Percentiles rank a stretch among this genome's conserved stretches.
These are phyloP conservation scores for Ophiostoma sp. DNA, from an alignment of 2,329 filamentous ascomycete species.

Conservation along the genomic window DNA sequence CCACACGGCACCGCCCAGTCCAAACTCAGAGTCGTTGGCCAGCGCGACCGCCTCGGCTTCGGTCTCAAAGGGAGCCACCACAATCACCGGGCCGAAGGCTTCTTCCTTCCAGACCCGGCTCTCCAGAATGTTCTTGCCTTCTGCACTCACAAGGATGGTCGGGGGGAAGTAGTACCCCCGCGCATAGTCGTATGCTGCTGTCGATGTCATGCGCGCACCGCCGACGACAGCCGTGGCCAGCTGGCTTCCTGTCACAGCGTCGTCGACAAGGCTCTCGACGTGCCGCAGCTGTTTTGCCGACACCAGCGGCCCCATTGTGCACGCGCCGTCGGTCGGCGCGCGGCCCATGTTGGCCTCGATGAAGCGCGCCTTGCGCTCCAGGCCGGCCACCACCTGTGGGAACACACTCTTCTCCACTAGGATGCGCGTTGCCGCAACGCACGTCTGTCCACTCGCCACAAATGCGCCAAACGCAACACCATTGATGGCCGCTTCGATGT, in stretches of 20 bases:
- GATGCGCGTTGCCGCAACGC: slow-evolving; percentile 67
- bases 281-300: slow-evolving; percentile 58
- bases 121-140: slow-evolving; percentile 50
- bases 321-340: slow-evolving; percentile 46
- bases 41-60: slow-evolving; percentile 65
- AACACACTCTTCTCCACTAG: slow-evolving; percentile 66
- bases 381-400: slow-evolving; percentile 56
- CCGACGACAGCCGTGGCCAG: slow-evolving; percentile 36
- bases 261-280: slow-evolving; percentile 59
- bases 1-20: slow-evolving; percentile 71
- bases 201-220: slow-evolving; percentile 44
- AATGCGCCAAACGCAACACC: slow-evolving; percentile 59
- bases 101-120: slow-evolving; percentile 74
- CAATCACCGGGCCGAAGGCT: slow-evolving; percentile 76
- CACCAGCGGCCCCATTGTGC: slow-evolving; percentile 60
- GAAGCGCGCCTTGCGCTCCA: slow-evolving; percentile 58
- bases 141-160: slow-evolving; percentile 58
- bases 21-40: slow-evolving; percentile 70
- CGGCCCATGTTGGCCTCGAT: slow-evolving; percentile 51
- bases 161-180: slow-evolving; percentile 72
- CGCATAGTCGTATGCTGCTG: slow-evolving; percentile 46
- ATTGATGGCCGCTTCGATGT: slow-evolving; percentile 61
- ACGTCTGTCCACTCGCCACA: slow-evolving; percentile 52
- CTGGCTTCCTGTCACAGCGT: slow-evolving; percentile 48
- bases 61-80: slow-evolving; percentile 70